These are phyloP conservation scores for Colletotrichum simmondsii DNA, from an alignment of 2,329 filamentous ascomycete genomes.

Conservation along the genomic window DNA sequence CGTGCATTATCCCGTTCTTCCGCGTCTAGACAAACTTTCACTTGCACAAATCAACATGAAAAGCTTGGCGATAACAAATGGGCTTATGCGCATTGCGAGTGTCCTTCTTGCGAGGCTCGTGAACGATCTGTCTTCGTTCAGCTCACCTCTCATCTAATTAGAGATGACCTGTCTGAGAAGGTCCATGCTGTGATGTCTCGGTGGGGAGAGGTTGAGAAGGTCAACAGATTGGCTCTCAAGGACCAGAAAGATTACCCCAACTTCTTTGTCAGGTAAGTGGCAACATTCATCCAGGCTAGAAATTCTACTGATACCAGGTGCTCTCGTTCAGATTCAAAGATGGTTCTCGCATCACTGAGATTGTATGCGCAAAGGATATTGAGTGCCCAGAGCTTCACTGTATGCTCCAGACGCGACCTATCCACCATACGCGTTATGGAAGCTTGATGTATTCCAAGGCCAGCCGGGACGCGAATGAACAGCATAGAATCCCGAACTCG, in stretches of 20 bases:
- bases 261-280: slow-evolving; percentile 6
- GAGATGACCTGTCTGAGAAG: background rate
- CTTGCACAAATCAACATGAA: background rate
- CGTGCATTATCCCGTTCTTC: background rate
- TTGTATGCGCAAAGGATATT: background rate
- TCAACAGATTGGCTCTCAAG: background rate
- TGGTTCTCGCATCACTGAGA: background rate
- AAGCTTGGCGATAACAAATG: background rate
- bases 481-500: background rate
- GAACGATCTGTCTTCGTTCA: slow-evolving; percentile 37
- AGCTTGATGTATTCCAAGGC: background rate
- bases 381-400: background rate
- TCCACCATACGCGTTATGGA: slow-evolving; percentile 9
- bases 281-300: background rate
- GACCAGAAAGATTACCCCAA: background rate
- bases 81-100: slow-evolving; percentile 44
- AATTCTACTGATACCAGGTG: background rate
- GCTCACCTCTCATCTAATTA: background rate
- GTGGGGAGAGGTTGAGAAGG: slow-evolving; percentile 9
- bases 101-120: slow-evolving; percentile 40
- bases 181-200: background rate
- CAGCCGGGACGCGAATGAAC: background rate
- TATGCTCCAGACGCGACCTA: background rate
- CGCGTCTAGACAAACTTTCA: background rate
- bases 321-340: background rate